Evolutionary conservation across 106 monocot genomes (phyloP).

Genomic region (Platanthera guangdongensis): DNA sequence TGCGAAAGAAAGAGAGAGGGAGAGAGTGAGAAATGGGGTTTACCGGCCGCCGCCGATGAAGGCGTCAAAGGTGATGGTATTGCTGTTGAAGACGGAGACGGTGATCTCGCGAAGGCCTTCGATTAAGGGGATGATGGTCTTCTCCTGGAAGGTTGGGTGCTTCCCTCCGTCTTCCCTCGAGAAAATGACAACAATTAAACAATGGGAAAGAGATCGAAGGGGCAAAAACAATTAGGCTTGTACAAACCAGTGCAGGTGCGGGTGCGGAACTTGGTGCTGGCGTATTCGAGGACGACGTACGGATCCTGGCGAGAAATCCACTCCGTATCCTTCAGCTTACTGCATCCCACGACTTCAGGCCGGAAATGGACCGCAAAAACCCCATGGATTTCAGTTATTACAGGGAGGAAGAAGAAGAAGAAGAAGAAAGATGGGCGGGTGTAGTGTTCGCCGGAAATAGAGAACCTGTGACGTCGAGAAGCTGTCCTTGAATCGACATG

Average conservation of each 20-base stretch:
- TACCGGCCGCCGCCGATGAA: slow-evolving; percentile 56
- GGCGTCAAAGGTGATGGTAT: slow-evolving; percentile 44
- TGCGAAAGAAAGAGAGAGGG: not conserved
- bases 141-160: slow-evolving; percentile 63
- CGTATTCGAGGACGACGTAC: slow-evolving; percentile 81
- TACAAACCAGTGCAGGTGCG: slow-evolving; percentile 69
- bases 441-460: not conserved
- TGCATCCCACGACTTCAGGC: slow-evolving; percentile 59
- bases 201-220: not conserved
- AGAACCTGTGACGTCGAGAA: slow-evolving; percentile 16
- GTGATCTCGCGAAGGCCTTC: slow-evolving; percentile 57
- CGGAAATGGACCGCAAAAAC: not conserved
- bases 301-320: slow-evolving; percentile 81
- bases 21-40: not conserved
- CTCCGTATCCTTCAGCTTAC: slow-evolving; percentile 64
- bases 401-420: not conserved
- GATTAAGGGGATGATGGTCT: slow-evolving; percentile 45
- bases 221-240: not conserved
- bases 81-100: slow-evolving; percentile 60
- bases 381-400: not conserved
- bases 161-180: slow-evolving; percentile 63
- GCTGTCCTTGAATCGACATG: slow-evolving; percentile 21
- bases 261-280: slow-evolving; percentile 66
- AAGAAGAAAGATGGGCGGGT: not conserved
- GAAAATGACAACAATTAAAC: not conserved